Evolutionary conservation across 2,329 filamentous ascomycete genomes (phyloP).

Genomic region (Orbilia oligospora): DNA sequence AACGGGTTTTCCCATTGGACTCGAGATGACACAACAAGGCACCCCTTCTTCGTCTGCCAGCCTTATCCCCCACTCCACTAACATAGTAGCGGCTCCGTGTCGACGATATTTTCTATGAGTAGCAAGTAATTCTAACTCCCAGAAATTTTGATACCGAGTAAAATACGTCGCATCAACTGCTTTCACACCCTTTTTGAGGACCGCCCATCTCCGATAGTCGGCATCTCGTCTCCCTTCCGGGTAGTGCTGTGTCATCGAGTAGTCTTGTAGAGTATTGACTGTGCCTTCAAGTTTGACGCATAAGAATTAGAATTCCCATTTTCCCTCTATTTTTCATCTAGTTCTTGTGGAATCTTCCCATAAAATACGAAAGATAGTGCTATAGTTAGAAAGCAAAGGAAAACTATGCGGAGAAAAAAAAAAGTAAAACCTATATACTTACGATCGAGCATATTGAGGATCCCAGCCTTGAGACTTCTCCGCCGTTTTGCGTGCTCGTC

Average conservation of each 20-base stretch:
- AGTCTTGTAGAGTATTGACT: constrained; percentile 56
- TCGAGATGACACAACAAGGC: constrained; percentile 58
- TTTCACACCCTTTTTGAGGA: constrained; percentile 53
- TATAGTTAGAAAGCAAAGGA: constrained; percentile 41
- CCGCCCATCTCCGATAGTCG: constrained; percentile 54
- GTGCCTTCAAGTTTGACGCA: constrained; percentile 49
- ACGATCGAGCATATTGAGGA: constrained; percentile 58
- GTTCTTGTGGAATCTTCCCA: neutral
- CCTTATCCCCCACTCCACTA: constrained; percentile 54
- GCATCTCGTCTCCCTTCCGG: constrained; percentile 54
- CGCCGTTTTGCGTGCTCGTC: constrained; percentile 52
- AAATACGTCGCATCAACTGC: constrained; percentile 54
- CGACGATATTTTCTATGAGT: constrained; percentile 56
- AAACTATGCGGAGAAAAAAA: constrained; percentile 3
- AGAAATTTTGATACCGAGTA: constrained; percentile 48
- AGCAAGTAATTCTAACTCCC: constrained; percentile 51
- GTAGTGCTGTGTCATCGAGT: constrained; percentile 57
- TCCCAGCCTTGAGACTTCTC: constrained; percentile 46
- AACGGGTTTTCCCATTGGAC: constrained; percentile 53
- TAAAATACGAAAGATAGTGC: neutral
- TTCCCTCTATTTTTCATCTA: neutral
- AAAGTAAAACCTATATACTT: constrained; percentile 9
- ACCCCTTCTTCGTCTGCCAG: constrained; percentile 57
- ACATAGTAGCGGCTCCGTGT: constrained; percentile 55
- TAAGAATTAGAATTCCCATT: constrained; percentile 44